Percentiles rank a stretch among this genome's conserved stretches.
phyloP scores from a whole-genome alignment of 202 grass and related monocot genomes.

The Brachypodium distachyon region DNA sequence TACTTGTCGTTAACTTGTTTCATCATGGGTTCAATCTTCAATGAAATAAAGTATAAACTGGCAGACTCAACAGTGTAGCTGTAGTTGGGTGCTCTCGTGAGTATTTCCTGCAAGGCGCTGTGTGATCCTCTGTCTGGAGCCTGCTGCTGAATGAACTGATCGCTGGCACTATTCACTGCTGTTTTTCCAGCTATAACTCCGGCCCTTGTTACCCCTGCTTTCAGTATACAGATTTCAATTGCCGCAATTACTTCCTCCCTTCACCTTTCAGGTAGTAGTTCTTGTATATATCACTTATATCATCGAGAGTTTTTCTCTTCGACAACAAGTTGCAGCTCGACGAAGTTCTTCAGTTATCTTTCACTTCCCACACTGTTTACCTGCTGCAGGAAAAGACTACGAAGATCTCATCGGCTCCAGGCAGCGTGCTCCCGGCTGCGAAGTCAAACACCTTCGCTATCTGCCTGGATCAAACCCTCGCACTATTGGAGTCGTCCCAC shows the following conservation, averaged over 20 bases:
- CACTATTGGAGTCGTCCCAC: constrained; percentile 49
- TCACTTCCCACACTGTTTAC: not conserved
- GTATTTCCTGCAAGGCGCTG: not conserved
- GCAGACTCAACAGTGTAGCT: not conserved
- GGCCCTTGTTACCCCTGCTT: not conserved
- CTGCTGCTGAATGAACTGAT: not conserved
- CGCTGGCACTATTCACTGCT: not conserved
- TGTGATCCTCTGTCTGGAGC: not conserved
- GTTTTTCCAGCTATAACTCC: not conserved
- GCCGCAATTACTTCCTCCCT: not conserved
- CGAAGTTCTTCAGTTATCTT: no score
- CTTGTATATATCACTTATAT: not conserved
- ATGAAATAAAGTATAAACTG: not conserved
- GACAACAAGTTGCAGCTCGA: no score
- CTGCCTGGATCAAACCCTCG: constrained; percentile 45
- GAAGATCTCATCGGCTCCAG: constrained; percentile 13
- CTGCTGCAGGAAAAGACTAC: not conserved
- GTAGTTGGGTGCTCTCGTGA: not conserved
- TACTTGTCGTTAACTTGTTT: not conserved
- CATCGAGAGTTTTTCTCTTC: not conserved
- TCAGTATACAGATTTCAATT: not conserved
- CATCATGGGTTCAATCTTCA: not conserved
- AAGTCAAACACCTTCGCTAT: constrained; percentile 40
- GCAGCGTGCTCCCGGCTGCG: not conserved
- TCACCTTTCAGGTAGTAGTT: not conserved